Evolutionary conservation across 768 basidiomycete genomes (phyloP).

Genomic region (Lentinus tigrinus): DNA sequence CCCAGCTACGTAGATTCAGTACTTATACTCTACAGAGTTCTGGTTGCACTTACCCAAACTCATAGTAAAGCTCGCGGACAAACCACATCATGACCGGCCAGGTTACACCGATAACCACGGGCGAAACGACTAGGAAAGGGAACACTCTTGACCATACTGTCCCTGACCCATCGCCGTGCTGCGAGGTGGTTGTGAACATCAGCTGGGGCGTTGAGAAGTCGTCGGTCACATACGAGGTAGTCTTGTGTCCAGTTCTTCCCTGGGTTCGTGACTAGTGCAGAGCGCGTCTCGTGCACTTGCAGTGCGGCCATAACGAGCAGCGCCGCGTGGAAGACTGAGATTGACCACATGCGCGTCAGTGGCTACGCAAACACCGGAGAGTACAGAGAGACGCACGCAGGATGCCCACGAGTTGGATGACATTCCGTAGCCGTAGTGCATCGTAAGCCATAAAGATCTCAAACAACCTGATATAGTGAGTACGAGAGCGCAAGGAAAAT

Average conservation of each 20-base stretch:
- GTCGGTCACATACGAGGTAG: constrained; percentile 40
- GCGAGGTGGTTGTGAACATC: background rate
- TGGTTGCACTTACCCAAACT: constrained; percentile 67
- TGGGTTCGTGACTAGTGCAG: constrained; percentile 47
- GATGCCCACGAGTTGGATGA: constrained; percentile 76
- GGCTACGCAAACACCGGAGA: background rate
- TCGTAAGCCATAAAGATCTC: constrained; percentile 80
- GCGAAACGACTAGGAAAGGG: constrained; percentile 71
- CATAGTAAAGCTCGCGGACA: constrained; percentile 67
- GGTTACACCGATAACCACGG: constrained; percentile 63
- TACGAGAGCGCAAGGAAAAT: constrained; percentile 3
- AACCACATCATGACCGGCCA: constrained; percentile 70
- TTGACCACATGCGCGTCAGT: background rate
- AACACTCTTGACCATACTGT: constrained; percentile 60
- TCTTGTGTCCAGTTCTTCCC: constrained; percentile 34
- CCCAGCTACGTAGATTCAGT: constrained; percentile 56
- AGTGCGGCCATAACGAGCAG: constrained; percentile 73
- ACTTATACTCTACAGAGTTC: background rate
- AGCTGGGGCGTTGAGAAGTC: background rate
- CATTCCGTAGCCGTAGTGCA: constrained; percentile 76
- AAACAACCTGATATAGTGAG: constrained; percentile 53
- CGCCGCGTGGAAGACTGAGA: constrained; percentile 71
- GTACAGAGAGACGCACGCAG: constrained; percentile 44
- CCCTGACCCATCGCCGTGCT: constrained; percentile 46
- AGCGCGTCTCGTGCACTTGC: constrained; percentile 73